A percentile compares a stretch with the other conserved stretches of the same genome.
Evolutionary conservation across 1,284 basidiomycete genomes (phyloP).

Genomic region (Cryptococcus sp.): DNA sequence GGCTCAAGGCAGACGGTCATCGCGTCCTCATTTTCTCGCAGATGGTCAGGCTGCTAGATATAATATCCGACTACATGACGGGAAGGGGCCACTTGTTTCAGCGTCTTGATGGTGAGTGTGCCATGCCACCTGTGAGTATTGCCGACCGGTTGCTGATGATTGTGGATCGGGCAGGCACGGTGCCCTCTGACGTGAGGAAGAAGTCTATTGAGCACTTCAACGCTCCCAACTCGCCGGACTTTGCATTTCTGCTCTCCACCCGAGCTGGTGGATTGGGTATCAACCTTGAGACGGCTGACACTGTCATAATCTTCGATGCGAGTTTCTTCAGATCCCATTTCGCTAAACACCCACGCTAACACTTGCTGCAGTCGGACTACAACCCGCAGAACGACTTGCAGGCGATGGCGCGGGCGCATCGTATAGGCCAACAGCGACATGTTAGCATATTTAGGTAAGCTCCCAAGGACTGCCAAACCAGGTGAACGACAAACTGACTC

Average conservation of each 20-base stretch:
- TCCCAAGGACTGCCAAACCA: neutral
- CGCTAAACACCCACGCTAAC: neutral
- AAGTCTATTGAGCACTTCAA: conserved; percentile 77
- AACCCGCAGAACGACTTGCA: conserved; percentile 97
- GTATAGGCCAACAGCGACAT: conserved; percentile 95
- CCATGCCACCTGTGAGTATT: conserved; percentile 7
- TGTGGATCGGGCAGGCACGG: conserved; percentile 50
- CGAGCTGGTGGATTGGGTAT: conserved; percentile 97
- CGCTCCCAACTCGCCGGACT: conserved; percentile 66
- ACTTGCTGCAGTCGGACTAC: conserved; percentile 39
- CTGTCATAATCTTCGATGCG: conserved; percentile 98
- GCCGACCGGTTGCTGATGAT: neutral
- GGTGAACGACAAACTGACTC: neutral
- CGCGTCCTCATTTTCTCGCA: conserved; percentile 98
- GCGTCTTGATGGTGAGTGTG: conserved; percentile 64
- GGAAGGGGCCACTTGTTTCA: conserved; percentile 82
- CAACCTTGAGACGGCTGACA: conserved; percentile 96
- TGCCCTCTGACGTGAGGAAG: conserved; percentile 76
- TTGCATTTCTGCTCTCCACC: conserved; percentile 86
- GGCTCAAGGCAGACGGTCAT: conserved; percentile 87
- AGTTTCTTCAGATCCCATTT: conserved; percentile 36
- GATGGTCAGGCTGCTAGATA: conserved; percentile 99
- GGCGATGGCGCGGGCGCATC: conserved; percentile 97
- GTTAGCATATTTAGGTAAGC: conserved; percentile 87
- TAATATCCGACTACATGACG: conserved; percentile 94